phyloP scores from a whole-genome alignment of 2,329 filamentous ascomycete genomes.

The Escovopsis sp. region DNA sequence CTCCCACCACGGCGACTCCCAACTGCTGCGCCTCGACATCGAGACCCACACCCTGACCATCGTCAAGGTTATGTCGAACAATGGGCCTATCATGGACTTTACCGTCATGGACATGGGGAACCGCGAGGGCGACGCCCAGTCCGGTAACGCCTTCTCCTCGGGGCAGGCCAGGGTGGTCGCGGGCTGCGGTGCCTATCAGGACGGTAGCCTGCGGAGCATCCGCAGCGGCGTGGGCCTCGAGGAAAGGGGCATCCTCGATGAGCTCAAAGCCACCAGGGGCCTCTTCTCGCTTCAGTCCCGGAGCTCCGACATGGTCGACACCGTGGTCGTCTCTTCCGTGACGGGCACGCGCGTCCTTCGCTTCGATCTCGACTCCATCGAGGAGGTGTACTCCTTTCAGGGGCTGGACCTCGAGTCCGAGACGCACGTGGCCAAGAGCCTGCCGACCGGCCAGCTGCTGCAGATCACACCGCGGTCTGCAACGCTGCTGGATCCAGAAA shows the following conservation, averaged over 20 bases:
- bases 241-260: constrained; percentile 66
- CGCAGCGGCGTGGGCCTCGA: constrained; percentile 88
- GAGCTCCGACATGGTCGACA: constrained; percentile 39
- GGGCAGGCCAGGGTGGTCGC: constrained; percentile 89
- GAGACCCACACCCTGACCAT: constrained; percentile 37
- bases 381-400: constrained; percentile 66
- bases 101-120: constrained; percentile 93
- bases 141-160: constrained; percentile 79
- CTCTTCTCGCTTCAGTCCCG: constrained; percentile 51
- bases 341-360: constrained; percentile 70
- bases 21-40: constrained; percentile 50
- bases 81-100: constrained; percentile 86
- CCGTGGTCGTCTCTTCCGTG: constrained; percentile 64
- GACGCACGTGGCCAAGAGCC: constrained; percentile 56
- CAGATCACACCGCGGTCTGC: constrained; percentile 59
- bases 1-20: constrained; percentile 85
- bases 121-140: constrained; percentile 56
- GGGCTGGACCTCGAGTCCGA: constrained; percentile 54
- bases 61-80: constrained; percentile 57
- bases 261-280: constrained; percentile 58
- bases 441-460: constrained; percentile 48
- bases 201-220: constrained; percentile 78
- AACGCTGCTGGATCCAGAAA: constrained; percentile 45
- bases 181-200: constrained; percentile 77
- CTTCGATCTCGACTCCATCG: constrained; percentile 60